These are phyloP conservation scores for Microthyrium microscopicum DNA, from an alignment of 2,329 filamentous ascomycete genomes.

Conservation along the genomic window DNA sequence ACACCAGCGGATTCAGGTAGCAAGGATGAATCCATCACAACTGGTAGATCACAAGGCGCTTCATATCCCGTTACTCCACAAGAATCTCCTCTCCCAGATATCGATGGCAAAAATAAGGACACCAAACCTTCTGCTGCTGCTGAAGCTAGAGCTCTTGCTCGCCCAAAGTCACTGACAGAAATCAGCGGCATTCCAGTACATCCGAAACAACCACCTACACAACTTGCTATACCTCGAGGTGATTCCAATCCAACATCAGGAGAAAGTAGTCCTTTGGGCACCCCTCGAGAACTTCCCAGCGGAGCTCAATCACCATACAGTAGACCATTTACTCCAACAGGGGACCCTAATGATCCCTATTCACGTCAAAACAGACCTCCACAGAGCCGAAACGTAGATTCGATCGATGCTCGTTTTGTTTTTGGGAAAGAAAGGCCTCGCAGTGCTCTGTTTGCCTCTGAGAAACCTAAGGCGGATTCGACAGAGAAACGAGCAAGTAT, in stretches of 20 bases:
- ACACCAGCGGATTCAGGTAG: too few species aligned
- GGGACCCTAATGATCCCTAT: constrained; percentile 72
- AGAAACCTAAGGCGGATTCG: background rate
- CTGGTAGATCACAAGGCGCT: too few species aligned
- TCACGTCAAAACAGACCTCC: constrained; percentile 64
- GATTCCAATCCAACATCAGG: constrained; percentile 37
- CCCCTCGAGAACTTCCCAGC: constrained; percentile 31
- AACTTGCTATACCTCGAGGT: constrained; percentile 38
- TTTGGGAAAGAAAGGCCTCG: constrained; percentile 35
- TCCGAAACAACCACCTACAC: constrained; percentile 34
- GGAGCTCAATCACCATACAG: constrained; percentile 48
- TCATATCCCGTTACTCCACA: too few species aligned
- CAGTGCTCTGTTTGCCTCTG: constrained; percentile 1
- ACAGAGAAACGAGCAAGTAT: background rate
- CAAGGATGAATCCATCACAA: constrained; percentile 13
- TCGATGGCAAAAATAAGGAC: constrained; percentile 5
- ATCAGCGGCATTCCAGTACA: constrained; percentile 25
- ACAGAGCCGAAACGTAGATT: constrained; percentile 45
- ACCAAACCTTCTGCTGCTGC: constrained; percentile 11
- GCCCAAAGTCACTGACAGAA: constrained; percentile 27
- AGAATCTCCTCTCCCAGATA: constrained; percentile 9
- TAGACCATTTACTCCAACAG: constrained; percentile 61
- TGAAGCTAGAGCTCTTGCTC: constrained; percentile 13
- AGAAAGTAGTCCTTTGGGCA: constrained; percentile 46
- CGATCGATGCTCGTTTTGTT: constrained; percentile 67